Evolutionary conservation across 1,139 yeast species (phyloP), one percentile per base, ranked within the genome.

Genomic region (Kluyveromyces marxianus): DNA sequence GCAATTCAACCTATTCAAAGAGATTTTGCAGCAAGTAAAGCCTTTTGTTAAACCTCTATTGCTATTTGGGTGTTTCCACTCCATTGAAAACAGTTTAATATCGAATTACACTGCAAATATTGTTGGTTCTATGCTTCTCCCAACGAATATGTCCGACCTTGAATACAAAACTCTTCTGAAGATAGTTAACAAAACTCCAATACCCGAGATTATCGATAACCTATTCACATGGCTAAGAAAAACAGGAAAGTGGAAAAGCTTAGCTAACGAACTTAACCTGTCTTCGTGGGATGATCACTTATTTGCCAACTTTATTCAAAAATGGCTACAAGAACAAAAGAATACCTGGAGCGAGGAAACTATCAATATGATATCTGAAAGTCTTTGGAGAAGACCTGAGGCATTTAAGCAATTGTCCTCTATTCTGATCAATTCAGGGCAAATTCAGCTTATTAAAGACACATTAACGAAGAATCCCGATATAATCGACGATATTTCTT

Each of bases 81-180:
- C 27, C n/a, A 34, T 28, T 4, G 41, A 48, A 1, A 54, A 57
- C 41, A 28, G 34, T 7, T 6, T 29, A 4, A 48, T 50, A n/a
- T 46, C 39, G 27, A 35, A 35, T 6, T 59, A 57, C 34, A 49
- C 52, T 10, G 50, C 51, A 1, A 57, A 60, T 43, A 50, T 57
- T 55, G 48, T 59, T 25, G 57, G 62, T 6, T 52, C 61, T 6
- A 53, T 49, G 41, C 39, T 56, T 7, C 41, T 58, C n/a, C 47
- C 59, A 4, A 46, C 54, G 3, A 47, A 48, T n/a, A 51, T 58
- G 35, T 39, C 53, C 8, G 27, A 45, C 5, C 33, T 30, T 4
- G 55, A 51, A 4, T 45, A 50, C 30, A 32, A 41, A 24, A 41
- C 50, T 24, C 40, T 57, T 5, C 35, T 50, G 7, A 41, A 37